Base-by-base conservation (phyloP, 352 stramenopile species). In the Aphanomyces euteiches region DNA sequence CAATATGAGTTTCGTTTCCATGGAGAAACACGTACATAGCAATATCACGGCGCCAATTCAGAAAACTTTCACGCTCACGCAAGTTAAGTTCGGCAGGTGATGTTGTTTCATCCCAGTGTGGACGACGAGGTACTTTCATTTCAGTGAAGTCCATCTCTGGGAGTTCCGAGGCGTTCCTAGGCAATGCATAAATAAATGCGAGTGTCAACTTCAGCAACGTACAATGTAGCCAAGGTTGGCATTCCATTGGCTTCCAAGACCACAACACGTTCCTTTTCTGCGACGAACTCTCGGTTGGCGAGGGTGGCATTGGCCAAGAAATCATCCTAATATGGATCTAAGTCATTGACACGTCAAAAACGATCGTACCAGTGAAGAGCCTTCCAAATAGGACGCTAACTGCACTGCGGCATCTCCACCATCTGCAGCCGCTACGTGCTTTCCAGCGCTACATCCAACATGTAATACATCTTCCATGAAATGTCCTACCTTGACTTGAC, bases 31-130 rank as follows among this genome's bases (percentile, higher is more conserved):
- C 80, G 69, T 69, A 95, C 85, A 88, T 61, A 3, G 98, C 97
- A 77, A 99, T 96, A 13, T 92, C 89, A 37, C 97, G 90, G 71
- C 98, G 84, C 98, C 98, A 99, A 45, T 96, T 80, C 19, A 99
- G 77, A 73, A 99, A 99, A n/a, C 88, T 85, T 73, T 98, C 90
- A 73, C 98, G 98, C 83, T 99, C 98, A 67, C 84, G 72, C 7
- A 73, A 73, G 75, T 99, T 97, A 15, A 99, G 85, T 76, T 99
- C 96, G 56, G 97, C 89, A 0, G 93, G 79, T 2, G 96, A 98
- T n/a, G 95, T 99, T 4, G 77, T 88, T 45, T 90, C 77, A 70
- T 96, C 88, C 98, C 98, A 99, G 28, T 87, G 54, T 7, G 98
- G 98, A 38, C 97, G 90, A 67, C 97, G 83, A 17, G 98, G 98